phyloP scores from a whole-genome alignment of 768 basidiomycete genomes.

The Dacryopinax primogenitus region DNA sequence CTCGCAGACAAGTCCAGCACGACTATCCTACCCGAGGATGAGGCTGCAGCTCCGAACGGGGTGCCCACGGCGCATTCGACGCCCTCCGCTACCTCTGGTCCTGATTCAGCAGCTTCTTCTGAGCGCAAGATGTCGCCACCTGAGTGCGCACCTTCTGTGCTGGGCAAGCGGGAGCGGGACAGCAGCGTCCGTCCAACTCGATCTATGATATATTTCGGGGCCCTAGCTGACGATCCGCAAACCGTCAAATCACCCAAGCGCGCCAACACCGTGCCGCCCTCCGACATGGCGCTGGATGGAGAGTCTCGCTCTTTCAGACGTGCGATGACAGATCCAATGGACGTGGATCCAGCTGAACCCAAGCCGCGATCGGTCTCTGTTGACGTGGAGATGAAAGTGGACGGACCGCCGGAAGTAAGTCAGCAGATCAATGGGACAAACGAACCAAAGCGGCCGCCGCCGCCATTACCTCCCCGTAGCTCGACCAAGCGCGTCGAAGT shows the following conservation, averaged over 20 bases:
- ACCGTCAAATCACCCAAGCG: not conserved
- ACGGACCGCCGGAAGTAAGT: slow-evolving; percentile 16
- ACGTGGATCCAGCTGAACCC: not conserved
- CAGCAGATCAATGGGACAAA: slow-evolving; percentile 13
- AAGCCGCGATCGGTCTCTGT: not conserved
- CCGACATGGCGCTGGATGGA: not conserved
- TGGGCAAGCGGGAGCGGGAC: slow-evolving; percentile 19
- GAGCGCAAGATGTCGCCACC: not conserved
- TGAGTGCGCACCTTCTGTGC: slow-evolving; percentile 13
- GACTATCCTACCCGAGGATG: not conserved
- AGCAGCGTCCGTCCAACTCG: slow-evolving; percentile 6
- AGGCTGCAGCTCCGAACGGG: not conserved
- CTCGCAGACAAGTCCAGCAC: not conserved
- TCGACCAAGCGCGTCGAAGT: slow-evolving; percentile 31
- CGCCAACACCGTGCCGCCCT: not conserved
- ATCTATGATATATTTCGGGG: not conserved
- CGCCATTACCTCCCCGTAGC: slow-evolving; percentile 44
- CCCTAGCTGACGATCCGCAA: not conserved
- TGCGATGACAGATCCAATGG: not conserved
- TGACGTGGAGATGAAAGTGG: slow-evolving; percentile 27
- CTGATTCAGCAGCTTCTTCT: not conserved
- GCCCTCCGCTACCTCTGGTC: not conserved
- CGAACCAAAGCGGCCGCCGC: slow-evolving; percentile 29
- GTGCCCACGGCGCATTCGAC: not conserved
- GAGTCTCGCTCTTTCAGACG: not conserved